Evolutionary conservation across 768 basidiomycete species (phyloP), one percentile per base, ranked within the genome.

Genomic region (Mycena alexandri): DNA sequence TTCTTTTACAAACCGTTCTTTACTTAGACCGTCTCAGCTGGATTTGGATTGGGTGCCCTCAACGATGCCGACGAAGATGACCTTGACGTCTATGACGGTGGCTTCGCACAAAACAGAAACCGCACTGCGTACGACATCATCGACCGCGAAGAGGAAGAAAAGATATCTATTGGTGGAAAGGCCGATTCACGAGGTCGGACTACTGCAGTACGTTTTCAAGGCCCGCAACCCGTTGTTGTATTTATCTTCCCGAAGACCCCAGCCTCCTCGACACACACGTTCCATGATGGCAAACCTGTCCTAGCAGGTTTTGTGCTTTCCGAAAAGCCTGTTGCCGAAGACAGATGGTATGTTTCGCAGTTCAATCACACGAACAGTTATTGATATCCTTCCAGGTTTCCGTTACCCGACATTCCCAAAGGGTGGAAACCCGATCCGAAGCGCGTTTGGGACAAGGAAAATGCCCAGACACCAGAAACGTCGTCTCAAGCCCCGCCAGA

Each of bases 61-160:
- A 98, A 97, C 74, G 96, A 98, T 61, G 96, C 94, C 2, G 96
- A 98, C 54, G 94, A 96, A 52, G 96, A 98, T 75, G 96, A 96
- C 74, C 58, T 94, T 38, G 94, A 96, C 71, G 83, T 95, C 6
- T 96, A 96, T 71, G 93, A 94, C 71, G 79, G 81, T 43, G 73
- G 71, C 2, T 61, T 76, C 36, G 74, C 75, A 16, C 71, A 72
- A 11, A 78, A 81, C 17, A 80, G 83, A 67, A 85, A 80, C 64
- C 82, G 86, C 43, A 82, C 87, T 48, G 91, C 92, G 9, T 93
- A 91, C 73, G 92, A 95, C 71, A 79, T 81, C 34, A 78, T 78
- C 19, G 90, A 90, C 17, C 84, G 81, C 1, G 90, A 91, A 8
- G 89, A 93, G 3, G 90, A 93, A 25, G 85, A 88, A 14, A 82